A percentile compares a stretch with the other conserved stretches of the same genome.
These are phyloP conservation scores for Vitis hybrid DNA, from an alignment of 177 flowering plant genomes.

Conservation along the genomic window DNA sequence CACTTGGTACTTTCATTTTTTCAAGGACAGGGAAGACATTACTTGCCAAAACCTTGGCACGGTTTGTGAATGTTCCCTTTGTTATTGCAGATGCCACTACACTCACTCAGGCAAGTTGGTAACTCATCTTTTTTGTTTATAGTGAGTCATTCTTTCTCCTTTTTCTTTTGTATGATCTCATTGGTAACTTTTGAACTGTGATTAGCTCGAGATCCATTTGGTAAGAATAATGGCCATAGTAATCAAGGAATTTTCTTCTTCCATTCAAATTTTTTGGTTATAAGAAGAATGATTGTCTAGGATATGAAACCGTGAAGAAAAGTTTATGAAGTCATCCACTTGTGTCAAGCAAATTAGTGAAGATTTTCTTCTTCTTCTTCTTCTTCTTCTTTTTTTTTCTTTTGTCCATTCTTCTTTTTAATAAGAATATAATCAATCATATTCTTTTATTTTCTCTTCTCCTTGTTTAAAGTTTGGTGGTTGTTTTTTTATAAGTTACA, in stretches of 20 bases:
- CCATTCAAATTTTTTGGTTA: too few species aligned
- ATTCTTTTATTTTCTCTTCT: background rate
- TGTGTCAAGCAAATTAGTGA: background rate
- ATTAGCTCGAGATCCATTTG: too few species aligned
- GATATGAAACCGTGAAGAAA: too few species aligned
- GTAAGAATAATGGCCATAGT: too few species aligned
- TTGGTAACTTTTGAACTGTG: too few species aligned
- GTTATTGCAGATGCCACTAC: conserved; percentile 96
- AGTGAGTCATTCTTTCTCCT: background rate
- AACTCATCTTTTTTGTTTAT: background rate
- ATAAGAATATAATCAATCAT: background rate
- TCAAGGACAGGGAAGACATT: conserved; percentile 98
- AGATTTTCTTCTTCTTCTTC: too few species aligned
- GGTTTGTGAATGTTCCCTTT: conserved; percentile 93
- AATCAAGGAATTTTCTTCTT: background rate
- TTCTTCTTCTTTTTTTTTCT: too few species aligned
- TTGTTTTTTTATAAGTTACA: background rate
- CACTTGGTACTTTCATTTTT: conserved; percentile 27
- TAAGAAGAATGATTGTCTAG: too few species aligned
- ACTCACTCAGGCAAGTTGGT: conserved; percentile 78
- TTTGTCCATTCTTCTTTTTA: background rate
- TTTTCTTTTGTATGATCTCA: background rate
- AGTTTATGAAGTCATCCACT: background rate
- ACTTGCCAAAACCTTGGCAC: conserved; percentile 94
- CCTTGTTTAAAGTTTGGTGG: background rate